Evolutionary conservation across 164 flowering plant genomes (phyloP), one percentile per base, ranked within the genome.

Genomic region (Cinnamomum micranthum): DNA sequence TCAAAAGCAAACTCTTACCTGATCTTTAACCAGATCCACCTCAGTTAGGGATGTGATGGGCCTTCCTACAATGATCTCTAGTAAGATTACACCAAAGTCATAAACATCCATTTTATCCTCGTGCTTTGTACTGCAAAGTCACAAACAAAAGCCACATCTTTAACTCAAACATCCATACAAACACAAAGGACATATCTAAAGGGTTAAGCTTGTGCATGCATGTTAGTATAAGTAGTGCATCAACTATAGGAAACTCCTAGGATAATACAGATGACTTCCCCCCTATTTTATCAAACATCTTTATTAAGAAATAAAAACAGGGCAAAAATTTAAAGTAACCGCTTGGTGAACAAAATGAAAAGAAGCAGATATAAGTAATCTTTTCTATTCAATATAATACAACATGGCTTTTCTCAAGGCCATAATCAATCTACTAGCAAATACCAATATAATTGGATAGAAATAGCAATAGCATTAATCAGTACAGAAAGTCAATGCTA

Each of bases 11-110:
- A 51, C 51, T 35, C 64, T 71, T 83, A 92, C 97, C 89, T 83
- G 87, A 65, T 87, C 81, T 83, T 75, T 88, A 17, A 83, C 55
- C 68, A 41, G 75, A 68, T 84, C 81, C 50, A 87, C 85, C 74
- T 95, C 92, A 69, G 71, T 77, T 41, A n/a, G 74, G 20, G 90
- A 83, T 60, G 70, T 81, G 41, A 91, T 69, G 23, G 86, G 85
- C 76, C 77, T 87, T 63, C 99, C 99, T 1, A 80, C 64, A 67
- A 93, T 85, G 50, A 90, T 72, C 79, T 96, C 98, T 22, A 94
- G 86, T 69, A 96, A 71, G 76, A 96, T 91, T 7, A 90, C 85
- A 51, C 98, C 99, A 75, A 96, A 89, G 79, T 91, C 90, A 75
- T 91, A 88, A 7, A 93, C 74, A 72, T 93, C 98, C 22, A 11